Conservation (phyloP, 805 yeast species). For the Jamesozyma rosinii region DNA sequence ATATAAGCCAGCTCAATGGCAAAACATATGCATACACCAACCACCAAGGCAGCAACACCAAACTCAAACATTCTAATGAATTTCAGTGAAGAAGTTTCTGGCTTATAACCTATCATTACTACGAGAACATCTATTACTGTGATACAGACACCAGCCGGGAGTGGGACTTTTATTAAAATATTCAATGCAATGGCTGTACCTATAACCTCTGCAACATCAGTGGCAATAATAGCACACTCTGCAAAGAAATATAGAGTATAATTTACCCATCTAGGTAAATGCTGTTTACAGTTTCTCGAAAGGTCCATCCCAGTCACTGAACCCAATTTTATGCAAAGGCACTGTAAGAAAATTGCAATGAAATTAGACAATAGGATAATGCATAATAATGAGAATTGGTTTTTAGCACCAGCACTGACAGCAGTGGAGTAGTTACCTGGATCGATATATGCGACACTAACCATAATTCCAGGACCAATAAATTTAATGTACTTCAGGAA, state of each 20-base stretch:
- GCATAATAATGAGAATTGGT: constrained; percentile 63
- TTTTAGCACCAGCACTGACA: constrained; percentile 78
- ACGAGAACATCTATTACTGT: constrained; percentile 75
- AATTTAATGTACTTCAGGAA: constrained; percentile 52
- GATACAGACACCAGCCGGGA: constrained; percentile 66
- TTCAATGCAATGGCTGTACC: constrained; percentile 86
- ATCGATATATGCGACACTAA: constrained; percentile 85
- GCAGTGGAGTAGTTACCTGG: constrained; percentile 92
- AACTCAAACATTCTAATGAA: constrained; percentile 68
- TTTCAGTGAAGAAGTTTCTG: constrained; percentile 62
- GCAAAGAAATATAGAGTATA: constrained; percentile 61
- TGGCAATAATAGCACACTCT: constrained; percentile 81
- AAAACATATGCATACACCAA: constrained; percentile 71
- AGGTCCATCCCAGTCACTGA: constrained; percentile 83
- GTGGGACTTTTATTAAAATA: constrained; percentile 64
- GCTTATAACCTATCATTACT: constrained; percentile 70
- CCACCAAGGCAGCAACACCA: constrained; percentile 61
- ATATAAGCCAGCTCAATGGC: constrained; percentile 59
- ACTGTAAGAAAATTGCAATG: constrained; percentile 76
- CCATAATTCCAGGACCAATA: constrained; percentile 82
- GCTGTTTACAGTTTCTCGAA: constrained; percentile 71
- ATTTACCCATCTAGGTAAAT: constrained; percentile 62
- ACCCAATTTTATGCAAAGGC: constrained; percentile 76
- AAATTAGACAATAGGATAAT: constrained; percentile 67
- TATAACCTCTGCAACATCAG: constrained; percentile 89